Base-by-base conservation (phyloP, 148 eudicot species). In the Vaccinium corymbosum region DNA sequence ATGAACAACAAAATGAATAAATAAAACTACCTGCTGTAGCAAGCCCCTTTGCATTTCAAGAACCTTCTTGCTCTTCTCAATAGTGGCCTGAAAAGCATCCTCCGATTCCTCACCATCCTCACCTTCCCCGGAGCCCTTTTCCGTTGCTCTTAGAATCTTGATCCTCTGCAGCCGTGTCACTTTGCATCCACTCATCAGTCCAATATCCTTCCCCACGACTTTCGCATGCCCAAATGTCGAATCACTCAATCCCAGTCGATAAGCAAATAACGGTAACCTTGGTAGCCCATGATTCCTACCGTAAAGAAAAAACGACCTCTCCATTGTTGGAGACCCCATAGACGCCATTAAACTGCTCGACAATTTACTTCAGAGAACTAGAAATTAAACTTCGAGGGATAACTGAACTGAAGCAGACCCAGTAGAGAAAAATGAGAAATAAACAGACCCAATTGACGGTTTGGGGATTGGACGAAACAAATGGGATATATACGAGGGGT, bases 1-100 rank as follows among this genome's bases (percentile, higher is more conserved):
- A 29, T 20, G 5, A 78, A 72, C 9, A 72, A 48, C n/a, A 38
- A 79, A 55, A 53, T 64, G 6, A 76, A 64, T 13, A 14, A 59
- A 71, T 19, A 59, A 78, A 77, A 38, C 29, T 75, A 95, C 98
- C 95, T 94, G 95, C 78, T 91, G 85, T 75, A 93, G 88, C 66
- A 97, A 87, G 84, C 90, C 89, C 66, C 79, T 93, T 79, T 95
- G 98, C 86, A 89, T 89, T 22, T 94, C 95, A 12, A 95, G 75
- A 82, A 92, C 93, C 88, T 92, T 94, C 86, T 93, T 93, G 85
- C 95, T 93, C 89, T 93, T 97, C 62, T 95, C 91, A 89, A 94
- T 91, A 10, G 97, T 90, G 78, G 92, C 98, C 83, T 95, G 91
- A 76, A 97, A 84, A 6, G 94, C 91, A 85, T 94, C 98, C 9